Base-by-base conservation (phyloP, 2,329 filamentous ascomycete species). In the Aspergillus pseudonomiae region DNA sequence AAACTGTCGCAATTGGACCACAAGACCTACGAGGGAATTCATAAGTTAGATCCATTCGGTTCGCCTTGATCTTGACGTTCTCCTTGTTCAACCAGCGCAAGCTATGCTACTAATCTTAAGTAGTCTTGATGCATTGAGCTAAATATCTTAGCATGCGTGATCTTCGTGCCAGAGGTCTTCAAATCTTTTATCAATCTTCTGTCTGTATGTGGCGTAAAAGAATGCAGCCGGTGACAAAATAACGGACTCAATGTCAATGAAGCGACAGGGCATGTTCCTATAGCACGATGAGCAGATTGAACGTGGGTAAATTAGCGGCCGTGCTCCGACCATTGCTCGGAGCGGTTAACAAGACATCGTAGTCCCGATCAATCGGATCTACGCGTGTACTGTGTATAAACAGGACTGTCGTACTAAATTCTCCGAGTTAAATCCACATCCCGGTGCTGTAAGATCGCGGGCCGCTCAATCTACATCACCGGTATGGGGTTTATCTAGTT, bases 181-280 rank as follows among this genome's bases (percentile, higher is more conserved):
- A 0, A n/a, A n/a, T 9, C 3, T 6, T n/a, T 41, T 41, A 5
- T 19, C 39, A n/a, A 1, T 1, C 1, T 7, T n/a, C 6, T 41
- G n/a, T n/a, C 7, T n/a, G 39, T 41, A 41, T 41, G 0, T 39
- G 16, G 1, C 19, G 16, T 41, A 19, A 19, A 41, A 19, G 36
- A 41, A n/a, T 9, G 16, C 7, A 41, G 6, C 4, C 39, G 1
- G 16, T 6, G 6, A 5, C 16, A n/a, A 19, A 7, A 10, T 41
- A n/a, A 41, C 2, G 19, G 39, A 10, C 16, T 16, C 12, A 3
- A n/a, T n/a, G 7, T 9, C 7, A 41, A 41, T n/a, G 6, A 10
- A 19, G 3, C 19, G 19, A 4, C 3, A 41, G 1, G 19, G 16
- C 16, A 10, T 6, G 16, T 41, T 41, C 6, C 39, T 41, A 36